Percentiles rank a stretch among this genome's conserved stretches.
phyloP scores from a whole-genome alignment of 371 early-diverging fungal species.

The Batkoa obscura region DNA sequence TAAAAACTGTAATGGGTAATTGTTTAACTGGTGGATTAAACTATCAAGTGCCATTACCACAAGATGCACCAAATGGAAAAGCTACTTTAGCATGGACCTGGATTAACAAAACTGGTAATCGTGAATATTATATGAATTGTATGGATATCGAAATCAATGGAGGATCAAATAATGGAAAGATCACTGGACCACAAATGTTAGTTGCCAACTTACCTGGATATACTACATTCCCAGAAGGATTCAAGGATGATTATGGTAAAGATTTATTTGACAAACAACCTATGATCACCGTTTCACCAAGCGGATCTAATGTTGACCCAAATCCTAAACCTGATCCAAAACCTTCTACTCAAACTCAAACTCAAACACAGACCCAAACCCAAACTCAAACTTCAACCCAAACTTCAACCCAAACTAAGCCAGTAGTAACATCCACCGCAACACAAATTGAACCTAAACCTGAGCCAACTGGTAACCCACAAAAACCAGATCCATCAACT shows the following conservation, averaged over 20 bases:
- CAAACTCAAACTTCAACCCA: too few relatives aligned
- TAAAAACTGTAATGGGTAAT: background rate
- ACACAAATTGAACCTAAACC: too few relatives aligned
- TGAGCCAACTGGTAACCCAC: too few relatives aligned
- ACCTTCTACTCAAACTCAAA: too few relatives aligned
- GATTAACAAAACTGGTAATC: slow-evolving; percentile 36
- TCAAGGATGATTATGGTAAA: background rate
- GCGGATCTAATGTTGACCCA: too few relatives aligned
- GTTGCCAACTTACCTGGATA: slow-evolving; percentile 13
- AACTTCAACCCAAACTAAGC: too few relatives aligned
- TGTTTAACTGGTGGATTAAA: background rate
- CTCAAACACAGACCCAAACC: too few relatives aligned
- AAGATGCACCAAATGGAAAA: background rate
- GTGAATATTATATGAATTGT: slow-evolving; percentile 48
- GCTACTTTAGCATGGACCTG: background rate
- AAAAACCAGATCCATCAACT: too few relatives aligned
- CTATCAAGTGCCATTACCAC: background rate
- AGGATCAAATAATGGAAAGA: slow-evolving; percentile 11
- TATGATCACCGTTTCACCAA: slow-evolving; percentile 7
- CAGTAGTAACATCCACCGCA: too few relatives aligned
- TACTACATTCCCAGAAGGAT: background rate
- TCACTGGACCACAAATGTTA: slow-evolving; percentile 25
- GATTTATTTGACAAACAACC: background rate
- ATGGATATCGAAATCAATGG: slow-evolving; percentile 27
- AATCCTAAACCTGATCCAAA: too few relatives aligned